Evolutionary conservation across 2,329 filamentous ascomycete species (phyloP).

Genomic region (Coniosporium tulheliwenetii): DNA sequence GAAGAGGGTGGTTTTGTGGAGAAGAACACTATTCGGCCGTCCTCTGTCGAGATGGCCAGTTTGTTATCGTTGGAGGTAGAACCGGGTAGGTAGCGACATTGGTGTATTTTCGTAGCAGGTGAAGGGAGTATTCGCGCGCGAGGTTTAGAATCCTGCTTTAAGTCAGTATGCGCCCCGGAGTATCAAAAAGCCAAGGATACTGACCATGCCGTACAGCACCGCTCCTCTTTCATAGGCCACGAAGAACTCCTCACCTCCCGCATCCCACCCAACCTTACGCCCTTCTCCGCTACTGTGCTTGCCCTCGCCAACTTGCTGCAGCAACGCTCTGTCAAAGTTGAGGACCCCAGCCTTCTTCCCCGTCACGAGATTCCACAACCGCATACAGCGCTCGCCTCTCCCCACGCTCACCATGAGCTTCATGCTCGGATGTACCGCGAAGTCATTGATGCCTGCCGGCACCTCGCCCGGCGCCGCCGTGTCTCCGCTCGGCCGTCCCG

Average conservation of each 20-base stretch:
- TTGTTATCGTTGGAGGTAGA: slow-evolving; percentile 32
- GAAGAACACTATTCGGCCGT: slow-evolving; percentile 75
- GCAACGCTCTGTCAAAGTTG: slow-evolving; percentile 60
- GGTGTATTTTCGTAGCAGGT: slow-evolving; percentile 65
- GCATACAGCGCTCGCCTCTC: slow-evolving; percentile 78
- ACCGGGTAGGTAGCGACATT: slow-evolving; percentile 54
- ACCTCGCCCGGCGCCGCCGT: slow-evolving; percentile 69
- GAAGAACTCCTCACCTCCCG: slow-evolving; percentile 64
- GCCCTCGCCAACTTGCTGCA: slow-evolving; percentile 62
- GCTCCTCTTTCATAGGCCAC: slow-evolving; percentile 79
- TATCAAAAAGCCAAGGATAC: slow-evolving; percentile 7
- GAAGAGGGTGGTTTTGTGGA: slow-evolving; percentile 5
- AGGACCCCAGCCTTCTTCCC: slow-evolving; percentile 90
- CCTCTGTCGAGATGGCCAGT: slow-evolving; percentile 73
- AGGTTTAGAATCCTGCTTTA: slow-evolving; percentile 52
- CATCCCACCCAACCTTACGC: slow-evolving; percentile 65
- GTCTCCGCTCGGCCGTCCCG: slow-evolving; percentile 74
- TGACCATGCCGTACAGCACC: slow-evolving; percentile 65
- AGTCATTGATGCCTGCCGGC: slow-evolving; percentile 83
- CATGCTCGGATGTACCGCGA: slow-evolving; percentile 89
- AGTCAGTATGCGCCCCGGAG: background rate
- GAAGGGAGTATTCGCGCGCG: slow-evolving; percentile 56
- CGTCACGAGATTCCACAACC: slow-evolving; percentile 91
- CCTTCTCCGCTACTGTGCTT: slow-evolving; percentile 64
- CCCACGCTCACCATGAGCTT: slow-evolving; percentile 92